Conservation (phyloP, 179 eudicot genomes). For the Amaranthus tricolor region DNA sequence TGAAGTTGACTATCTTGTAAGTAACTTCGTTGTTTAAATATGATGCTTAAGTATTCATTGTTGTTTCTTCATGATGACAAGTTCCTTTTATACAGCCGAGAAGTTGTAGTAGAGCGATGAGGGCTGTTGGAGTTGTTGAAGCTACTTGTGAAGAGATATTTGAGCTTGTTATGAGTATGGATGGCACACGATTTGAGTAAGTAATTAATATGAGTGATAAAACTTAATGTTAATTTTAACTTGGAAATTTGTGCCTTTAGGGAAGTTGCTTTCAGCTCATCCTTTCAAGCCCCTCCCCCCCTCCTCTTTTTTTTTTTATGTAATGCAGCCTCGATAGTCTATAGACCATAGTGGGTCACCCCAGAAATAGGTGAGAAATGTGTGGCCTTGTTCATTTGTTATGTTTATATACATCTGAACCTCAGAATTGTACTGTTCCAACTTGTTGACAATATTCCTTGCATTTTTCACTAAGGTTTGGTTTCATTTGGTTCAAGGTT, state of each 20-base stretch:
- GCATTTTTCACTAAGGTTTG: neutral
- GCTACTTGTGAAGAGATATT: slow-evolving; percentile 95
- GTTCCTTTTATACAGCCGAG: slow-evolving; percentile 63
- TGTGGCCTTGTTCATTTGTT: neutral
- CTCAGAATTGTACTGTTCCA: neutral
- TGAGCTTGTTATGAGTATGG: slow-evolving; percentile 99
- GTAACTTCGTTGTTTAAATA: slow-evolving; percentile 15
- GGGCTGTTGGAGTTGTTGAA: slow-evolving; percentile 99
- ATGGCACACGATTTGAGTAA: slow-evolving; percentile 94
- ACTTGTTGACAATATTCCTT: neutral
- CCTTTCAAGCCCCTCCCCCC: neutral
- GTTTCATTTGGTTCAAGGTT: no score
- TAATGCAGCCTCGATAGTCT: neutral
- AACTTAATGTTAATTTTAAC: neutral
- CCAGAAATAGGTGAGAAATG: no score
- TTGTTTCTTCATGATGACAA: slow-evolving; percentile 15
- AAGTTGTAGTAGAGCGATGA: slow-evolving; percentile 99
- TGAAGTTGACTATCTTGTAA: slow-evolving; percentile 96
- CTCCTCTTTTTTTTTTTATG: no score
- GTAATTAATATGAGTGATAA: slow-evolving; percentile 29
- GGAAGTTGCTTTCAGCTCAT: neutral
- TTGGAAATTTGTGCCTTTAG: neutral
- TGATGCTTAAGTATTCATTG: slow-evolving; percentile 9
- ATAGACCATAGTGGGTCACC: neutral
- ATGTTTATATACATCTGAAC: neutral